Percentiles rank a stretch among this genome's conserved stretches.
These are phyloP conservation scores for Spergularia azorica DNA, from an alignment of 179 eudicot species.

Conservation along the genomic window DNA sequence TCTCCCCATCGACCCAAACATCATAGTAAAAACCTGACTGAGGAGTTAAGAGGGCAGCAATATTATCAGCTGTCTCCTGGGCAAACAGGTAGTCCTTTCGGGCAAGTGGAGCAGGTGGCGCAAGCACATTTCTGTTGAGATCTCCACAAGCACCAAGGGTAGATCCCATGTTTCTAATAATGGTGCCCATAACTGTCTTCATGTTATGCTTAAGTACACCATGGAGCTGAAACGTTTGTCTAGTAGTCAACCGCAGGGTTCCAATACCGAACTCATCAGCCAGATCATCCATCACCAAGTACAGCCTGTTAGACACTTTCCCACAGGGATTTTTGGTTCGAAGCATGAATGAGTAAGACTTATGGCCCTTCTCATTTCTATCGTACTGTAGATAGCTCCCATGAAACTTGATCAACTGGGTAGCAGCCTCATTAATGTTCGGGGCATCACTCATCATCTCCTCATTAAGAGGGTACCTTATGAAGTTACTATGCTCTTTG, in stretches of 20 bases:
- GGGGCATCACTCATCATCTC: slow-evolving; percentile 84
- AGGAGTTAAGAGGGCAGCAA: slow-evolving; percentile 90
- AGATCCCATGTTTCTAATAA: slow-evolving; percentile 88
- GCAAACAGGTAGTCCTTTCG: slow-evolving; percentile 90
- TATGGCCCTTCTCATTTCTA: slow-evolving; percentile 78
- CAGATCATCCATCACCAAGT: slow-evolving; percentile 95
- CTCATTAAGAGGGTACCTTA: slow-evolving; percentile 94
- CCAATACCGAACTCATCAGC: slow-evolving; percentile 97
- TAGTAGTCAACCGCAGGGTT: slow-evolving; percentile 89
- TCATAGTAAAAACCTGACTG: slow-evolving; percentile 99
- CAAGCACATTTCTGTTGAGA: slow-evolving; percentile 93
- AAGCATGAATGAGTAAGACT: slow-evolving; percentile 94
- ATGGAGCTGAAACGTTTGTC: slow-evolving; percentile 98
- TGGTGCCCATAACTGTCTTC: slow-evolving; percentile 91
- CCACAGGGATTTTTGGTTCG: slow-evolving; percentile 98
- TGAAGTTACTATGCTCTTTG: slow-evolving; percentile 92
- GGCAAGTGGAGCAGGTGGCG: slow-evolving; percentile 89
- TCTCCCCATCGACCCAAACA: slow-evolving; percentile 99
- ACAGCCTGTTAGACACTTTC: slow-evolving; percentile 80
- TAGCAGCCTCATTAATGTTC: slow-evolving; percentile 82
- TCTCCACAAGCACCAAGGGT: slow-evolving; percentile 99
- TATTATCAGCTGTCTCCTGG: slow-evolving; percentile 87
- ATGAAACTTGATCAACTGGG: slow-evolving; percentile 93
- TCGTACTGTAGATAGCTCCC: slow-evolving; percentile 89
- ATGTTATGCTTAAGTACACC: slow-evolving; percentile 90